Conservation (phyloP, 1,139 yeast species). For the Hemisphaericaspora subhashii region DNA sequence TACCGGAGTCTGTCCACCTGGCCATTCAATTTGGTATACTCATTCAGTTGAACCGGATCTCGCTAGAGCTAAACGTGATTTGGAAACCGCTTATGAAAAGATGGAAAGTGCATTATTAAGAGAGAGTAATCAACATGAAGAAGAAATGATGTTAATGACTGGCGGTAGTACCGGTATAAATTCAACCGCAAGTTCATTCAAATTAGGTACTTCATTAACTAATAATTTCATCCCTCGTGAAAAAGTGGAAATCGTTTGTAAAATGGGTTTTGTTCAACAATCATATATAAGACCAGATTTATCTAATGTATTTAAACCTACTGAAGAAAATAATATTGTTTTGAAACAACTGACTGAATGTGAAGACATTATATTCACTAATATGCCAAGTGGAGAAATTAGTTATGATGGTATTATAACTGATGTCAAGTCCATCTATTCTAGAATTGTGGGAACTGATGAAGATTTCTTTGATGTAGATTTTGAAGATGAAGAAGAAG, state of each 20-base stretch:
- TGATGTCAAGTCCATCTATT: slow-evolving; percentile 75
- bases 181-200: slow-evolving; percentile 69
- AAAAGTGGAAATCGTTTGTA: slow-evolving; percentile 72
- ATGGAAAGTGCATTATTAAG: slow-evolving; percentile 79
- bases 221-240: slow-evolving; percentile 82
- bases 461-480: slow-evolving; percentile 96
- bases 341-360: slow-evolving; percentile 29
- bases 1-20: slow-evolving; percentile 85
- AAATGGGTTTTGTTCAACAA: slow-evolving; percentile 76
- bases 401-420: slow-evolving; percentile 88
- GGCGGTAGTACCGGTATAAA: slow-evolving; percentile 35
- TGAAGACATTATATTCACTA: slow-evolving; percentile 57
- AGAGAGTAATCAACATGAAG: slow-evolving; percentile 50
- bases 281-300: slow-evolving; percentile 52
- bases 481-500: slow-evolving; percentile 90
- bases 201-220: slow-evolving; percentile 73
- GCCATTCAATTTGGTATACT: slow-evolving; percentile 87
- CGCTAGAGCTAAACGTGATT: slow-evolving; percentile 66
- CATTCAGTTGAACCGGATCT: slow-evolving; percentile 73
- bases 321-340: slow-evolving; percentile 32
- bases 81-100: slow-evolving; percentile 76
- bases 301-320: slow-evolving; percentile 39
- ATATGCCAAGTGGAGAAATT: slow-evolving; percentile 78
- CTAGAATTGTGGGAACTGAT: slow-evolving; percentile 81
- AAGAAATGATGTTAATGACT: slow-evolving; percentile 1